A percentile compares a stretch with the other conserved stretches of the same genome.
Evolutionary conservation across 768 basidiomycete genomes (phyloP).

Genomic region (Podaxis rugospora): DNA sequence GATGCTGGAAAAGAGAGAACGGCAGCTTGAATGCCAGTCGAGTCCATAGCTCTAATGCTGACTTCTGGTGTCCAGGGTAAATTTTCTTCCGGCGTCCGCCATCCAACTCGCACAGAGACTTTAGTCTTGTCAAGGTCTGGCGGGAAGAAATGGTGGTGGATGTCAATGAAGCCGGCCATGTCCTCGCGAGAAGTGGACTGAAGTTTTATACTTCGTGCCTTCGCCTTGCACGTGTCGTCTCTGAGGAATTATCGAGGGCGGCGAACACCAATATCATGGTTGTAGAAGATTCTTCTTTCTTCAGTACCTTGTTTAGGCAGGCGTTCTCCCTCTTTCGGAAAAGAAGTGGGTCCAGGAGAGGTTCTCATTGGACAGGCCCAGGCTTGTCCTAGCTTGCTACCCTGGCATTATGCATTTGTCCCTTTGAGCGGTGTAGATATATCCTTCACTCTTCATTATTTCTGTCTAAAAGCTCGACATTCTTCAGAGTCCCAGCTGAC

Average conservation of each 20-base stretch:
- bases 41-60: slow-evolving; percentile 63
- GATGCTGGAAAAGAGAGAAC: slow-evolving; percentile 67
- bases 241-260: background rate
- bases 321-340: slow-evolving; percentile 5
- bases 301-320: slow-evolving; percentile 1
- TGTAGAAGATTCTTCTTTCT: background rate
- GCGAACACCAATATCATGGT: background rate
- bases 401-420: background rate
- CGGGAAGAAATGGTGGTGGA: slow-evolving; percentile 79
- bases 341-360: background rate
- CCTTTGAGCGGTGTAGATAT: background rate
- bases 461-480: slow-evolving; percentile 50
- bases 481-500: slow-evolving; percentile 76
- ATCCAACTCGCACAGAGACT: slow-evolving; percentile 46
- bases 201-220: slow-evolving; percentile 2
- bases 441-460: slow-evolving; percentile 9
- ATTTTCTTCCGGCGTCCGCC: slow-evolving; percentile 58
- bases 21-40: slow-evolving; percentile 49
- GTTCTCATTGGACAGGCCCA: background rate
- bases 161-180: slow-evolving; percentile 43
- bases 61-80: slow-evolving; percentile 60
- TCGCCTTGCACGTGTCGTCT: slow-evolving; percentile 3
- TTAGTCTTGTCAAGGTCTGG: slow-evolving; percentile 42
- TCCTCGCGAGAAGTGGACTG: background rate
- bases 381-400: background rate